These are phyloP conservation scores for Puccinia novopanici DNA, from an alignment of 1,284 basidiomycete species.

Conservation along the genomic window DNA sequence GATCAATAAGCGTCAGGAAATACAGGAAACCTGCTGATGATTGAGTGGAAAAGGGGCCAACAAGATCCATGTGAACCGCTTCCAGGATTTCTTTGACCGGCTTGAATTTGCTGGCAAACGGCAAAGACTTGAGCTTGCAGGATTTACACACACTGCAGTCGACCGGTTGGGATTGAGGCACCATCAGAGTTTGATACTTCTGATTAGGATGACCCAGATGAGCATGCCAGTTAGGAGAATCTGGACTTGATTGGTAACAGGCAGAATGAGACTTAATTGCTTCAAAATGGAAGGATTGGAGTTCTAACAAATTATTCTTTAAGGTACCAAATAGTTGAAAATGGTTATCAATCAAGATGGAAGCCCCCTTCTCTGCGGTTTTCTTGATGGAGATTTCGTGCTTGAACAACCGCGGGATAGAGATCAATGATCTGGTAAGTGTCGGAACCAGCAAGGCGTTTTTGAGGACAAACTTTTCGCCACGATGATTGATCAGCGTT, in stretches of 20 bases:
- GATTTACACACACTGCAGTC: too few relatives aligned
- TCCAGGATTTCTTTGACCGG: neutral
- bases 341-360: too few relatives aligned
- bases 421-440: neutral
- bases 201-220: neutral
- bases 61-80: neutral
- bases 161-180: neutral
- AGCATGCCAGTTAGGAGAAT: neutral
- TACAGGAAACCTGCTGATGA: neutral
- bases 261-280: neutral
- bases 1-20: slow-evolving; percentile 15
- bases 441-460: neutral
- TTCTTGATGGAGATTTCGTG: neutral
- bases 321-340: too few relatives aligned
- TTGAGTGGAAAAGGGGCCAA: neutral
- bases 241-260: neutral
- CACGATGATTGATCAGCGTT: neutral
- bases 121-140: neutral
- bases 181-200: neutral
- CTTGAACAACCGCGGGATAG: neutral
- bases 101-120: neutral
- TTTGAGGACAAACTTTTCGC: neutral
- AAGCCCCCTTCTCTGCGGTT: too few relatives aligned
- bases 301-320: neutral
- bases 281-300: neutral